These are phyloP conservation scores for Vicia sativa DNA, from an alignment of 306 rosid species.

Conservation along the genomic window DNA sequence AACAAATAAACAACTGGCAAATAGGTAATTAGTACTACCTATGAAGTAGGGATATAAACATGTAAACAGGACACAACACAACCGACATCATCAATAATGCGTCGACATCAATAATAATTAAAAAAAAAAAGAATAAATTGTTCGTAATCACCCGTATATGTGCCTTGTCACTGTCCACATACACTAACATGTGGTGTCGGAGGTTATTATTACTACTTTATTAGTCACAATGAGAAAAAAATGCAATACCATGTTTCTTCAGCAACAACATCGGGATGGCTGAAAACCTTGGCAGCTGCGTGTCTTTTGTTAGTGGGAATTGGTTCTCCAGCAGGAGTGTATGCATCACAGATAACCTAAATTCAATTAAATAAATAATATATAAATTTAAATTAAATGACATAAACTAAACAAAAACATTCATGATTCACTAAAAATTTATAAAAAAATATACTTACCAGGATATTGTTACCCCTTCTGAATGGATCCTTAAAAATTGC, in stretches of 20 bases:
- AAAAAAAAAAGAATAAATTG: too few species aligned
- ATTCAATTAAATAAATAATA: neutral
- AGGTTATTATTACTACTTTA: too few species aligned
- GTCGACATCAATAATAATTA: too few species aligned
- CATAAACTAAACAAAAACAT: neutral
- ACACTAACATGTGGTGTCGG: too few species aligned
- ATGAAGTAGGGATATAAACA: too few species aligned
- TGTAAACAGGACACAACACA: too few species aligned
- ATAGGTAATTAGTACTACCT: neutral
- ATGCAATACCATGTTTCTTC: conserved; percentile 54
- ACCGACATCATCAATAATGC: too few species aligned
- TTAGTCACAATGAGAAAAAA: neutral
- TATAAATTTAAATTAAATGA: neutral
- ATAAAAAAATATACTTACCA: conserved; percentile 51
- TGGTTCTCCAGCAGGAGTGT: conserved; percentile 67
- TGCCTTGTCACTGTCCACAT: too few species aligned
- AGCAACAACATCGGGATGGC: conserved; percentile 57
- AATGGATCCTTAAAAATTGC: conserved; percentile 91
- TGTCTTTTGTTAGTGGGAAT: conserved; percentile 67
- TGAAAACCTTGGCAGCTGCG: conserved; percentile 61
- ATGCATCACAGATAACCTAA: conserved; percentile 65
- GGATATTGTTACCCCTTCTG: conserved; percentile 76
- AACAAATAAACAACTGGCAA: neutral
- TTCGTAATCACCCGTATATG: too few species aligned
- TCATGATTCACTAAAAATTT: neutral